Percentiles rank a stretch among this genome's conserved stretches.
These are phyloP conservation scores for Fragaria vesca DNA, from an alignment of 306 rosid species.

Conservation along the genomic window DNA sequence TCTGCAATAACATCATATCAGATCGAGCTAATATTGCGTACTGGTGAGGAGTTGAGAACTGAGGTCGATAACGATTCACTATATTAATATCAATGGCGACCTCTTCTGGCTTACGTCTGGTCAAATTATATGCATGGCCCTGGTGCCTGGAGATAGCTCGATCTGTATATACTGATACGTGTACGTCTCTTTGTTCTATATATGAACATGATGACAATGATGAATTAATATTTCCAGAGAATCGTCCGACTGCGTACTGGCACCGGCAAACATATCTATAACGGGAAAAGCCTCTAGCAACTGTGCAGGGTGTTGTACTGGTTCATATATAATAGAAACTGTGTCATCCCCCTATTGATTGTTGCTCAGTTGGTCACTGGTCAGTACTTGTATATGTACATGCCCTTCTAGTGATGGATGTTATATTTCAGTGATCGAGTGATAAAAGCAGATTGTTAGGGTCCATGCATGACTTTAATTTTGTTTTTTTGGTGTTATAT, in stretches of 20 bases:
- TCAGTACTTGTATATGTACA: neutral
- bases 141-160: neutral
- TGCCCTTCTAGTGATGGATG: neutral
- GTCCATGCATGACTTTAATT: neutral
- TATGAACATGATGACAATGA: neutral
- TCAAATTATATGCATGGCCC: neutral
- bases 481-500: neutral
- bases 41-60: neutral
- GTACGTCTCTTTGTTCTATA: neutral
- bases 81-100: neutral
- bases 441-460: neutral
- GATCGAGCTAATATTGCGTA: neutral
- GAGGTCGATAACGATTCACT: neutral
- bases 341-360: too few species aligned
- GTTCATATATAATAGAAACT: too few species aligned
- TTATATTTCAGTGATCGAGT: neutral
- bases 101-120: neutral
- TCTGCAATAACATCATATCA: neutral
- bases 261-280: neutral
- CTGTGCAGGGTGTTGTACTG: neutral
- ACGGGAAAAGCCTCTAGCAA: neutral
- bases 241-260: neutral
- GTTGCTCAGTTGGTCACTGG: too few species aligned
- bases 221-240: neutral
- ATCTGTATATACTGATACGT: neutral